phyloP scores from a whole-genome alignment of 108 stramenopile genomes.

The Phaeodactylum tricornutum region DNA sequence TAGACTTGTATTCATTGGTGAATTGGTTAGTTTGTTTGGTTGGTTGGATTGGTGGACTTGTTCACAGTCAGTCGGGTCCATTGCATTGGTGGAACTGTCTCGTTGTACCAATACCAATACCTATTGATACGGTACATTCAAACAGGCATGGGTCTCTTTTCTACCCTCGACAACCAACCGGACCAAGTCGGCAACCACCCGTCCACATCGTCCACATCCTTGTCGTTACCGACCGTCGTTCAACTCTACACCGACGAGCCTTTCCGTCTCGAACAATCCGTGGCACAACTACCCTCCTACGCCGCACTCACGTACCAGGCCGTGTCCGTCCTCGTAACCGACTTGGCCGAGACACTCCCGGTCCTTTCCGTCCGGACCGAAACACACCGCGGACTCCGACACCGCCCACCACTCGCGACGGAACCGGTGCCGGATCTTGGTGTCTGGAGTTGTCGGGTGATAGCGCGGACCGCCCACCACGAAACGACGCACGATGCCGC shows the following conservation, averaged over 20 bases:
- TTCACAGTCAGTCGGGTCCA: no score
- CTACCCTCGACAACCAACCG: conserved; percentile 15
- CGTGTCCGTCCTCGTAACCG: conserved; percentile 9
- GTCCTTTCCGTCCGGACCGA: no score
- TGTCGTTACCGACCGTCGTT: conserved; percentile 28
- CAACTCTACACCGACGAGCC: conserved; percentile 27
- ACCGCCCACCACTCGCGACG: conserved; percentile 11
- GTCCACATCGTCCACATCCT: conserved; percentile 2
- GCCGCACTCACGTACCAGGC: conserved; percentile 52
- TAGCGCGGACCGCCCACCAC: not conserved
- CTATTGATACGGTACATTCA: no score
- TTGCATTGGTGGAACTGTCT: no score
- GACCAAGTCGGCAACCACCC: not conserved
- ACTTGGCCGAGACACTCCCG: conserved; percentile 31
- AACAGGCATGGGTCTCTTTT: conserved; percentile 28
- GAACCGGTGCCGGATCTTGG: conserved; percentile 41
- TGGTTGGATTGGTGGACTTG: no score
- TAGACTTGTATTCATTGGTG: no score
- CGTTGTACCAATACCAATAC: no score
- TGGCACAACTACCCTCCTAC: conserved; percentile 12
- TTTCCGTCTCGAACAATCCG: conserved; percentile 9
- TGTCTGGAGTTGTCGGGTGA: conserved; percentile 52
- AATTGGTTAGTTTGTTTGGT: no score
- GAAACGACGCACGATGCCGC: not conserved
- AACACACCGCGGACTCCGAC: no score